Percentiles rank a stretch among this genome's conserved stretches.
phyloP scores from a whole-genome alignment of 768 basidiomycete species.

The Mycena pura region DNA sequence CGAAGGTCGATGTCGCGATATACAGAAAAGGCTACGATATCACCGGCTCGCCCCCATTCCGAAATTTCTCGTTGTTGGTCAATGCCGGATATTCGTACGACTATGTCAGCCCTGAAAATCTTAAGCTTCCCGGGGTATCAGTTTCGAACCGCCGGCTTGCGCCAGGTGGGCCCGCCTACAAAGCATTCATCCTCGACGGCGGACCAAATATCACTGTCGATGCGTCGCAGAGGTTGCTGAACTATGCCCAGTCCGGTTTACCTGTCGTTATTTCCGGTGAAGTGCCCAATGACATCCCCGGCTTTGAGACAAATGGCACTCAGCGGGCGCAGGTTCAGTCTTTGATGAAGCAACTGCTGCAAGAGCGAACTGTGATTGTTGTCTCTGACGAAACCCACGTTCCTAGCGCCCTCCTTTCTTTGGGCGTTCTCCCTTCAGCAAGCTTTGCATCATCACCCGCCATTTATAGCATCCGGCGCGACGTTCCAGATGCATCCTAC shows the following conservation, averaged over 20 bases:
- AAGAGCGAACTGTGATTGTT: conserved; percentile 5
- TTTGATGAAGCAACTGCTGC: conserved; percentile 19
- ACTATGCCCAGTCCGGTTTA: conserved; percentile 22
- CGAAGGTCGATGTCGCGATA: conserved; percentile 25
- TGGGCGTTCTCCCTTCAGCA: conserved; percentile 22
- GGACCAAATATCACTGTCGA: conserved; percentile 21
- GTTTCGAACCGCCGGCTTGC: conserved; percentile 21
- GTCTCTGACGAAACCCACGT: conserved; percentile 15
- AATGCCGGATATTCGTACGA: conserved; percentile 23
- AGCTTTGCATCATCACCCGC: not conserved
- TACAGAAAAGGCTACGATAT: conserved; percentile 25
- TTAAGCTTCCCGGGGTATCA: conserved; percentile 24
- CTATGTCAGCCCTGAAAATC: conserved; percentile 25
- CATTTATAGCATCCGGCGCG: conserved; percentile 17
- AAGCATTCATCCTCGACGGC: conserved; percentile 20
- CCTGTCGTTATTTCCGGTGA: conserved; percentile 16
- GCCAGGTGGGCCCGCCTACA: conserved; percentile 20
- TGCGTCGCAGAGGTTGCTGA: conserved; percentile 17
- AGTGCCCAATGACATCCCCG: conserved; percentile 23
- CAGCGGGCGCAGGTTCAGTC: conserved; percentile 18
- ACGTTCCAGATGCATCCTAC: conserved; percentile 1
- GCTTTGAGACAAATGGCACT: conserved; percentile 12
- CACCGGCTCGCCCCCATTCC: conserved; percentile 10
- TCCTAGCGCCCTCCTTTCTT: conserved; percentile 2
- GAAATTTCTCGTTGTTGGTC: conserved; percentile 13